Evolutionary conservation across 345 rosid genomes (phyloP).

Genomic region (Salix purpurea): DNA sequence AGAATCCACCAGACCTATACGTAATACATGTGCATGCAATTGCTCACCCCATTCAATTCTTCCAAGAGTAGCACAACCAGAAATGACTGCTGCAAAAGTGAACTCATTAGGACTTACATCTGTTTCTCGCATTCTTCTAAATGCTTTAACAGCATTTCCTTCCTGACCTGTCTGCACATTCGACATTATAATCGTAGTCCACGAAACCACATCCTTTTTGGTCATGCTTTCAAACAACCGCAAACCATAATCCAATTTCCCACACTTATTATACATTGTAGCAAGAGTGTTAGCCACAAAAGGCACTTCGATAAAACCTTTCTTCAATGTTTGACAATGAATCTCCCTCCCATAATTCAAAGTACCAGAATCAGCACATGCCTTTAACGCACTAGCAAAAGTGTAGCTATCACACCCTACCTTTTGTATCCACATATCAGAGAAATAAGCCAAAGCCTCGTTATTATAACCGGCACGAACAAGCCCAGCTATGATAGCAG

Average conservation of each 20-base stretch:
- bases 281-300: constrained; percentile 69
- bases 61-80: constrained; percentile 57
- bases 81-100: constrained; percentile 63
- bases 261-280: constrained; percentile 74
- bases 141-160: constrained; percentile 51
- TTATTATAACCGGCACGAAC: constrained; percentile 52
- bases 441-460: constrained; percentile 57
- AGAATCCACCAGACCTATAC: constrained; percentile 41
- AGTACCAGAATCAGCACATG: constrained; percentile 62
- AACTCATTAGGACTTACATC: constrained; percentile 60
- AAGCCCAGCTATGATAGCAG: constrained; percentile 71
- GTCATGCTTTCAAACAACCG: constrained; percentile 57
- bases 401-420: constrained; percentile 51
- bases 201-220: constrained; percentile 63
- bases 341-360: constrained; percentile 66
- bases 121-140: constrained; percentile 49
- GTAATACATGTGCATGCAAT: constrained; percentile 60
- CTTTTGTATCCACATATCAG: constrained; percentile 54
- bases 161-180: constrained; percentile 59
- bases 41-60: constrained; percentile 76
- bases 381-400: constrained; percentile 65
- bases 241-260: constrained; percentile 55
- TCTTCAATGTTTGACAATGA: constrained; percentile 56
- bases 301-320: constrained; percentile 44
- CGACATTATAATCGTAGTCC: constrained; percentile 63